Base-by-base conservation (phyloP, 2,329 filamentous ascomycete genomes). In the Aspergillus pseudoviridinutans region DNA sequence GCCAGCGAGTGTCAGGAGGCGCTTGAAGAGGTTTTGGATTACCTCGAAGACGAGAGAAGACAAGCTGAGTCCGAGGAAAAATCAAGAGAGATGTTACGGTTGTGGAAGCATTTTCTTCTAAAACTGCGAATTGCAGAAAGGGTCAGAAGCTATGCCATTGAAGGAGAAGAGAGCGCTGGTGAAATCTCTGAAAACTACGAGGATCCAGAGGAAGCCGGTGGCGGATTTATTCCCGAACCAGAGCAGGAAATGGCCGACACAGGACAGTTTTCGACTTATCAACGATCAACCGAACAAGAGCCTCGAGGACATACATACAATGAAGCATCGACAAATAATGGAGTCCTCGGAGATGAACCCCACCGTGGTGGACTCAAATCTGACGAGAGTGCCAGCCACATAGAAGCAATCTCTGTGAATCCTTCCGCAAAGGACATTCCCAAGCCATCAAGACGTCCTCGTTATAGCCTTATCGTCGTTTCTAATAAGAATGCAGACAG, bases 1-100 rank as follows among this genome's bases (percentile, higher is more conserved):
- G 88, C 92, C 0, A 71, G 75, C 17, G 88, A 93, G 70, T 85
- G 87, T 59, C 81, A 79, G 7, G 90, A 92, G 55, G 92, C 89
- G 0, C 80, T 97, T 0, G 76, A 83, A 57, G 86, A 84, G 4
- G 87, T 90, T 0, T 80, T 96, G 20, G 78, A 79, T 12, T 88
- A 85, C 0, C 76, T 97, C 50, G 80, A 84, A 32, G 84, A 91
- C 58, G 79, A 90, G 60, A 82, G 85, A 60, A 81, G 82, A 22
- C 82, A 89, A 66, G 78, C 83, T 20, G 86, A 88, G 64, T 79
- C 85, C 51, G 83, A 86, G 38, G 72, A 76, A 42, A 76, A 79
- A 54, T 80, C 76, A 29, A 65, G 72, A 2, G 76, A 82, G 64
- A 78, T 80, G 24, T 70, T 88, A 53, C 76, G 75, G 10, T 61